A percentile compares a stretch with the other conserved stretches of the same genome.
phyloP scores from a whole-genome alignment of 1,284 basidiomycete genomes.

The Volvariella surrecta region DNA sequence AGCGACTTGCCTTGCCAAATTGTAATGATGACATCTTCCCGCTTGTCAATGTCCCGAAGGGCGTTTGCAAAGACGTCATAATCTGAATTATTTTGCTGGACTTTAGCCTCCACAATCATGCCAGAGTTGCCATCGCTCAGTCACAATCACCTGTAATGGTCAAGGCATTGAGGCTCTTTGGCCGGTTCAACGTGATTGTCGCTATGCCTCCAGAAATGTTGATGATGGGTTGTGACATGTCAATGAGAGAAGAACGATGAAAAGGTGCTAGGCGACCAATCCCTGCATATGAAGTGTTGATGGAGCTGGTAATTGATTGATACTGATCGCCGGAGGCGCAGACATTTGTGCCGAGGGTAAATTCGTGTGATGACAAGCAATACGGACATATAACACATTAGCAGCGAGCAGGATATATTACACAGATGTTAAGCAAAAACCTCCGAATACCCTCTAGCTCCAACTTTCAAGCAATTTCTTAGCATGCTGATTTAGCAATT shows the following conservation, averaged over 20 bases:
- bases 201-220: conserved; percentile 51
- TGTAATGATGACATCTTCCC: conserved; percentile 55
- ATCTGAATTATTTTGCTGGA: conserved; percentile 39
- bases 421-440: too few species aligned
- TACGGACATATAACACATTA: too few species aligned
- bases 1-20: conserved; percentile 51
- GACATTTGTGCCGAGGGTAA: too few species aligned
- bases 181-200: conserved; percentile 59
- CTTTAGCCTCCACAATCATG: too few species aligned
- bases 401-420: too few species aligned
- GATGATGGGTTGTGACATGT: conserved; percentile 14
- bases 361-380: too few species aligned
- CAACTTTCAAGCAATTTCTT: conserved; percentile 38
- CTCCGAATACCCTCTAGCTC: conserved; percentile 12
- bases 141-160: conserved; percentile 37
- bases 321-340: too few species aligned
- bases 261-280: too few species aligned
- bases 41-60: conserved; percentile 47
- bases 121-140: too few species aligned
- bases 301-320: too few species aligned
- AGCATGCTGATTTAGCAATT: conserved; percentile 34
- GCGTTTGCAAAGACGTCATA: conserved; percentile 53
- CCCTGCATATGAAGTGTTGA: too few species aligned
- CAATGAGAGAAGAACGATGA: too few species aligned
- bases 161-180: conserved; percentile 51